Conservation (phyloP, 1,284 basidiomycete species). For the Mrakiaceae sp. region DNA sequence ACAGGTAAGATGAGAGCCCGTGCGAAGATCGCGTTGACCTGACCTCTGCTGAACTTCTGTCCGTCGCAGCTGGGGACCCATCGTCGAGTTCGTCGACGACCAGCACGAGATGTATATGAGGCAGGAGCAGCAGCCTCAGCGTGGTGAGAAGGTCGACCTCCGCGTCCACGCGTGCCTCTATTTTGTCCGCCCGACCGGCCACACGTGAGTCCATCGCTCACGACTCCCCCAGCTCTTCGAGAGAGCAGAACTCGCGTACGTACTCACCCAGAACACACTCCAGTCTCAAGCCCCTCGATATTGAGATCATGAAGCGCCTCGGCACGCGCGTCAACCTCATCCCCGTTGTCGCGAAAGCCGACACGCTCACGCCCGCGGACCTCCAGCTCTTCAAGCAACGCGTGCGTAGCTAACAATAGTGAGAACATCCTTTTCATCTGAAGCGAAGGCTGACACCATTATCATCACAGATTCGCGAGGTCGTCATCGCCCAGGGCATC, state of each 20-base stretch:
- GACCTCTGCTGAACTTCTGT: not conserved
- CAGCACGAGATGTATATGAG: slow-evolving; percentile 99
- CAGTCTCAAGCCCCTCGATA: slow-evolving; percentile 92
- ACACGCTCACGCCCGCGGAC: slow-evolving; percentile 90
- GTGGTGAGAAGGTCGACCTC: slow-evolving; percentile 85
- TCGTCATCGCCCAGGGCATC: slow-evolving; percentile 82
- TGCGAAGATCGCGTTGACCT: not conserved
- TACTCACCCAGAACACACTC: slow-evolving; percentile 4
- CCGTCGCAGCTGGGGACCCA: slow-evolving; percentile 66
- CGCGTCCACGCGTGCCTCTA: slow-evolving; percentile 95
- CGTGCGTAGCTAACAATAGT: slow-evolving; percentile 40
- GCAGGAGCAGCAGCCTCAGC: slow-evolving; percentile 95
- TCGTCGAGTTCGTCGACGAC: slow-evolving; percentile 99
- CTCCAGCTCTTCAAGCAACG: slow-evolving; percentile 85
- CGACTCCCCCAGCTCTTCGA: no score
- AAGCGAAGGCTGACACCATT: not conserved
- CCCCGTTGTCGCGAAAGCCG: slow-evolving; percentile 94
- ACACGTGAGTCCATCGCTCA: slow-evolving; percentile 56
- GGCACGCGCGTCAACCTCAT: slow-evolving; percentile 94
- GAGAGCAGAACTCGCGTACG: not conserved
- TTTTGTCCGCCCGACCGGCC: slow-evolving; percentile 92
- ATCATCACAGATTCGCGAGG: slow-evolving; percentile 63
- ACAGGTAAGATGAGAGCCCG: slow-evolving; percentile 39
- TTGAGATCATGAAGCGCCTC: slow-evolving; percentile 97
- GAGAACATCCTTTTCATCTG: not conserved